A percentile compares a stretch with the other conserved stretches of the same genome.
Conservation (phyloP, 1,284 basidiomycete species). For the Apiotrichum porosum region DNA sequence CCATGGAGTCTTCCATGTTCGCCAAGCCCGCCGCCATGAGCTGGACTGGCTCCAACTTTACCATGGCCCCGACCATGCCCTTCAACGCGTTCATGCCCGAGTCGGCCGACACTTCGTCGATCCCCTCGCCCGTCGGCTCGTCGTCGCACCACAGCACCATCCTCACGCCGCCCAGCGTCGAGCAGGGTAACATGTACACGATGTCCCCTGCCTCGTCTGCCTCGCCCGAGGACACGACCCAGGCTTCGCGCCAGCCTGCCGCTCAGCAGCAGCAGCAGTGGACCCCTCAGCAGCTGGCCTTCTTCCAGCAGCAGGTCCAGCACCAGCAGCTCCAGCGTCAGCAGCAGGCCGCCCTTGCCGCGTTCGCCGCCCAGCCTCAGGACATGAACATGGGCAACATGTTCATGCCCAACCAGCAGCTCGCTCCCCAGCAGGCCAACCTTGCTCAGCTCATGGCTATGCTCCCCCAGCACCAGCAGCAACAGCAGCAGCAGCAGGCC, state of each 20-base stretch:
- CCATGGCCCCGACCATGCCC: constrained; percentile 9
- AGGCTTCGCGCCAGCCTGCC: neutral
- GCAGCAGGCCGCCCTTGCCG: constrained; percentile 10
- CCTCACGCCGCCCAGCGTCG: constrained; percentile 29
- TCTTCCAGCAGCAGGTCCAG: constrained; percentile 30
- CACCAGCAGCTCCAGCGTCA: constrained; percentile 16
- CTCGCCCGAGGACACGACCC: constrained; percentile 6
- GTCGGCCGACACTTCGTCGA: constrained; percentile 16
- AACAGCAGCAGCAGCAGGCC: neutral
- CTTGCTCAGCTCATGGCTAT: constrained; percentile 30
- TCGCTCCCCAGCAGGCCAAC: constrained; percentile 13
- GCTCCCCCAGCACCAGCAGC: constrained; percentile 26
- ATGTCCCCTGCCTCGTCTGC: constrained; percentile 31
- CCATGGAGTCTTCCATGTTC: neutral
- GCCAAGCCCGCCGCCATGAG: constrained; percentile 4
- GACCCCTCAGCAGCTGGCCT: constrained; percentile 25
- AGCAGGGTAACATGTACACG: constrained; percentile 18
- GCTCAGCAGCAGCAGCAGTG: constrained; percentile 12
- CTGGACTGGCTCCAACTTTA: constrained; percentile 8
- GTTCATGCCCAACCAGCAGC: constrained; percentile 11
- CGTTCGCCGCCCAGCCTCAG: constrained; percentile 4
- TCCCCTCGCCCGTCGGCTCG: constrained; percentile 23
- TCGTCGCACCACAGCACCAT: constrained; percentile 15
- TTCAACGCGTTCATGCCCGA: constrained; percentile 32
- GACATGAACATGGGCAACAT: constrained; percentile 8